Percentiles rank a stretch among this genome's conserved stretches.
Conservation (phyloP, 441 rosid genomes). For the Omphalea diandra region DNA sequence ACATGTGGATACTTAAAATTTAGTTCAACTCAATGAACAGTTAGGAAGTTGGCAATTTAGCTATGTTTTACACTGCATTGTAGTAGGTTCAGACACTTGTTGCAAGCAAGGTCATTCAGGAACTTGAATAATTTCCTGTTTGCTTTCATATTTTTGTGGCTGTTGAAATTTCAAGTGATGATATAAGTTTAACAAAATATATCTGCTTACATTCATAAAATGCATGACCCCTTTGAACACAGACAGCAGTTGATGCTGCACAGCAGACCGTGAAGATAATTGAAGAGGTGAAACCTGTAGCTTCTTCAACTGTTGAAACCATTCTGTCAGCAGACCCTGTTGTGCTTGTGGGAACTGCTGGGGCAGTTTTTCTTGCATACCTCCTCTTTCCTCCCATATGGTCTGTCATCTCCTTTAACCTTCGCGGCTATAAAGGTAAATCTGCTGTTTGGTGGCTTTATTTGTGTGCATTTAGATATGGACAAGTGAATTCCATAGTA, state of each 20-base stretch:
- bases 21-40: not conserved
- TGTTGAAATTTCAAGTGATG: not conserved
- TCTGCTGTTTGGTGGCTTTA: not conserved
- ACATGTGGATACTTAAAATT: not conserved
- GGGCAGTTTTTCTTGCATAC: conserved; percentile 57
- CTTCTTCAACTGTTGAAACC: conserved; percentile 76
- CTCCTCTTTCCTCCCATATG: conserved; percentile 76
- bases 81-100: no score
- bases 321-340: conserved; percentile 70
- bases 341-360: conserved; percentile 63
- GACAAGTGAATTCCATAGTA: no score
- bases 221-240: conserved; percentile 20
- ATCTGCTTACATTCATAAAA: not conserved
- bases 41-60: not conserved
- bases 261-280: conserved; percentile 58
- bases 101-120: not conserved
- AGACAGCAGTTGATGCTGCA: conserved; percentile 80
- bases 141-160: not conserved
- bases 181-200: not conserved
- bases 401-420: conserved; percentile 58
- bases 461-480: no score
- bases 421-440: conserved; percentile 89
- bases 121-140: not conserved
- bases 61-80: not conserved
- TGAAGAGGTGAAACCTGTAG: conserved; percentile 73